phyloP scores from a whole-genome alignment of 371 early-diverging fungal genomes.

The Lichtheimia corymbifera region DNA sequence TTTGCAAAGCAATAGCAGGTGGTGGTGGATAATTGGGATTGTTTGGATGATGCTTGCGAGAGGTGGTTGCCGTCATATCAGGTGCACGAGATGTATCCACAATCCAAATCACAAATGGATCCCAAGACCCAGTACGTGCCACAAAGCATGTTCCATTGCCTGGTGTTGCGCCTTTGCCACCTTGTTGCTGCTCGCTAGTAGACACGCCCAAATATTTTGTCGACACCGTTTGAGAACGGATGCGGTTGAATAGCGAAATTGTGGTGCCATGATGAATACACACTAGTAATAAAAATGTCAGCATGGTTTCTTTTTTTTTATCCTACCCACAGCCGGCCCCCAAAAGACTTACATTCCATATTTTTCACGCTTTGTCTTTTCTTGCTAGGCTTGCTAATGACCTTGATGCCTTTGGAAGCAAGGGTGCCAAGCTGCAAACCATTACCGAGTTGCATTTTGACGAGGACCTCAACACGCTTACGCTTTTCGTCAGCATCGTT shows the following conservation, averaged over 20 bases:
- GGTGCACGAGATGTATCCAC: slow-evolving; percentile 64
- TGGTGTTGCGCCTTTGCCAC: slow-evolving; percentile 13
- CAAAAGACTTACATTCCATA: slow-evolving; percentile 74
- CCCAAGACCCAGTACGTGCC: slow-evolving; percentile 81
- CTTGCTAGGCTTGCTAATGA: slow-evolving; percentile 85
- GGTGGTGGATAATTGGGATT: slow-evolving; percentile 68
- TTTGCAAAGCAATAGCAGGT: slow-evolving; percentile 67
- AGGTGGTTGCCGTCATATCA: slow-evolving; percentile 13
- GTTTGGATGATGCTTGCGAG: slow-evolving; percentile 52
- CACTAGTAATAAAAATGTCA: slow-evolving; percentile 35
- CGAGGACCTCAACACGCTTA: slow-evolving; percentile 72
- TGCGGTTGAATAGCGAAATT: slow-evolving; percentile 80
- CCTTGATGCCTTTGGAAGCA: slow-evolving; percentile 75
- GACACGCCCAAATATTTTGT: slow-evolving; percentile 82
- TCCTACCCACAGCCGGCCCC: too few relatives aligned
- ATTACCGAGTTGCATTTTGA: slow-evolving; percentile 66
- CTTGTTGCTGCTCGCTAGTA: slow-evolving; percentile 10
- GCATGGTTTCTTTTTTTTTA: not conserved
- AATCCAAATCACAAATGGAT: slow-evolving; percentile 87
- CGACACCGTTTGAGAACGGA: slow-evolving; percentile 85
- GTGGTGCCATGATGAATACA: slow-evolving; percentile 84
- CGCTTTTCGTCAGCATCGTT: slow-evolving; percentile 83
- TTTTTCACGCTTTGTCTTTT: slow-evolving; percentile 84
- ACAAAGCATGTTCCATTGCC: slow-evolving; percentile 73
- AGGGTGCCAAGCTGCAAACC: slow-evolving; percentile 66